Conservation (phyloP, 2,329 filamentous ascomycete species). For the Alternaria novae-zelandiae region DNA sequence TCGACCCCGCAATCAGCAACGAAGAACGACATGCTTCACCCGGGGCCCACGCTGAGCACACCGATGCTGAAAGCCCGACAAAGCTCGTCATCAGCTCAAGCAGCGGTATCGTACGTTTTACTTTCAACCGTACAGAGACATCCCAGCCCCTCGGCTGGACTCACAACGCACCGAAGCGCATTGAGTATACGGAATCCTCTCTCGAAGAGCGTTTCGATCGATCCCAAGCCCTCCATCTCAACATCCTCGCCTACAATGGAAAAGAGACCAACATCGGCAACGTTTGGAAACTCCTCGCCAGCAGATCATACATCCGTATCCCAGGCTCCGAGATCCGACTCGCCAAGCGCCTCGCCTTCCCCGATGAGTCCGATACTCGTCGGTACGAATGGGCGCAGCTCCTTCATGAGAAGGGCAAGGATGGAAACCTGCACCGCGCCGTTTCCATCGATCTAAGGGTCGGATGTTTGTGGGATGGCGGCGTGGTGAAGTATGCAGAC, state of each 20-base stretch:
- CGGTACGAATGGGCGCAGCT: conserved; percentile 30
- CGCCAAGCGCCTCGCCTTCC: conserved; percentile 48
- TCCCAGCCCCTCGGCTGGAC: conserved; percentile 17
- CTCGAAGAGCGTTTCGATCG: conserved; percentile 44
- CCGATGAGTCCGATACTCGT: conserved; percentile 13
- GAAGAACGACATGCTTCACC: conserved; percentile 17
- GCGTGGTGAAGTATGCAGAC: conserved; percentile 55
- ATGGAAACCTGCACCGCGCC: conserved; percentile 48
- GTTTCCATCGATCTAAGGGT: conserved; percentile 55
- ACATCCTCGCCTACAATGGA: conserved; percentile 52
- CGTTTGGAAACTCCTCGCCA: conserved; percentile 43
- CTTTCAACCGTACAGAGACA: conserved; percentile 33
- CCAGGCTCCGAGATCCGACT: conserved; percentile 50
- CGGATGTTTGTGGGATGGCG: conserved; percentile 55
- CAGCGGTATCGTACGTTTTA: conserved; percentile 36
- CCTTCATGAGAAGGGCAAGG: conserved; percentile 20
- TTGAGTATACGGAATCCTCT: conserved; percentile 28
- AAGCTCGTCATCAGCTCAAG: conserved; percentile 27
- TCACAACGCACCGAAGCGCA: conserved; percentile 11
- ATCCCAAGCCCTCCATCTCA: conserved; percentile 37
- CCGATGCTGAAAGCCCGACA: conserved; percentile 22
- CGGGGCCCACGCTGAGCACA: conserved; percentile 6
- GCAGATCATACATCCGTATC: conserved; percentile 45
- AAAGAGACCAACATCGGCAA: conserved; percentile 42
- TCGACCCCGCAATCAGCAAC: conserved; percentile 20